A percentile compares a stretch with the other conserved stretches of the same genome.
These are phyloP conservation scores for Ceratocystis huliohia DNA, from an alignment of 2,329 filamentous ascomycete species.

Conservation along the genomic window DNA sequence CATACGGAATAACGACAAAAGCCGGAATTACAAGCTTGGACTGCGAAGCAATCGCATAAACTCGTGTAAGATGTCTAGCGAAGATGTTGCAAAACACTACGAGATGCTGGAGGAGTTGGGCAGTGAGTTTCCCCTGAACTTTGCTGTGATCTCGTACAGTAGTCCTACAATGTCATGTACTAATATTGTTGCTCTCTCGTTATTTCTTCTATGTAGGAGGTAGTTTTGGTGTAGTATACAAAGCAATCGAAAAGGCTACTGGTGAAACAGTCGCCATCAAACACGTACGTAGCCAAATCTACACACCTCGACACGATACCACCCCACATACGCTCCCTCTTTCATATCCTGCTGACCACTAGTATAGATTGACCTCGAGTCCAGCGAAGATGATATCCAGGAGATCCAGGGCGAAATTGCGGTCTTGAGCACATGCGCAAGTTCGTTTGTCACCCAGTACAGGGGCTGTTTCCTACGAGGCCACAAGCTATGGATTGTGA, in stretches of 20 bases:
- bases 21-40: neutral
- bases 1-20: neutral
- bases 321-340: neutral
- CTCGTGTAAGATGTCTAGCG: slow-evolving; percentile 38
- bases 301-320: neutral
- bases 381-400: slow-evolving; percentile 94
- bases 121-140: slow-evolving; percentile 46
- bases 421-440: slow-evolving; percentile 86
- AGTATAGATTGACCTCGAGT: slow-evolving; percentile 86
- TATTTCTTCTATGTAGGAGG: slow-evolving; percentile 47
- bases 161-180: neutral
- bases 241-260: slow-evolving; percentile 80
- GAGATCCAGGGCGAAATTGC: slow-evolving; percentile 97
- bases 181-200: slow-evolving; percentile 15
- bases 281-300: slow-evolving; percentile 50
- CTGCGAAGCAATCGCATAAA: neutral
- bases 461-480: slow-evolving; percentile 92
- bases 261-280: slow-evolving; percentile 95
- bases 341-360: neutral
- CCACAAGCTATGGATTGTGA: slow-evolving; percentile 97
- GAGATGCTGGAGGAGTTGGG: slow-evolving; percentile 93
- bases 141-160: neutral
- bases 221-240: slow-evolving; percentile 94
- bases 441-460: slow-evolving; percentile 89
- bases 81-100: slow-evolving; percentile 70